phyloP scores from a whole-genome alignment of 805 yeast species.

The Cyberlindnera suaveolens region DNA sequence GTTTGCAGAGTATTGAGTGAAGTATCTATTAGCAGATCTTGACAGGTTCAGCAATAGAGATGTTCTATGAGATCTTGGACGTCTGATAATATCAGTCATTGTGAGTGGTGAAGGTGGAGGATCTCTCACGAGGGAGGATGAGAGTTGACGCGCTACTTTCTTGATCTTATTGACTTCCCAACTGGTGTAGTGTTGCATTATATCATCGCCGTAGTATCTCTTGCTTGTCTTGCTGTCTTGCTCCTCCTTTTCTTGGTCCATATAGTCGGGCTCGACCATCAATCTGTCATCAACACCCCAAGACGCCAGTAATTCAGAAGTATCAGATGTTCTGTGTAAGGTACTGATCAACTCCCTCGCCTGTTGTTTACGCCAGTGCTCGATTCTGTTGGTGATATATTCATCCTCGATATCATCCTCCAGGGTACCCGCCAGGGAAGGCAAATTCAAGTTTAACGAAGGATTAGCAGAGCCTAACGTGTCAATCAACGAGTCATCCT shows the following conservation, averaged over 20 bases:
- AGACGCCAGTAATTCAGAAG: conserved; percentile 20
- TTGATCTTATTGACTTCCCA: conserved; percentile 23
- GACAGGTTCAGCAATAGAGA: conserved; percentile 18
- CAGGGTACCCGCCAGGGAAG: neutral
- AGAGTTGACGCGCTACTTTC: conserved; percentile 19
- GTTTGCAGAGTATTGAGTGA: conserved; percentile 5
- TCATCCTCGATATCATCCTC: conserved; percentile 3
- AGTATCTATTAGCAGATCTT: conserved; percentile 14
- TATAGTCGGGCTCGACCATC: conserved; percentile 1
- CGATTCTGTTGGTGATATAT: conserved; percentile 20
- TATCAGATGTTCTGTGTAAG: conserved; percentile 11
- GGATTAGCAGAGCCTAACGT: conserved; percentile 14
- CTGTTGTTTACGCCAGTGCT: conserved; percentile 24
- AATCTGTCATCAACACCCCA: conserved; percentile 29
- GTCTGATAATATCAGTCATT: neutral
- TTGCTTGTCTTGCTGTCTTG: conserved; percentile 1
- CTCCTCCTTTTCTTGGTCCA: neutral
- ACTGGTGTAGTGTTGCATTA: conserved; percentile 13
- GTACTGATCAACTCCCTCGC: conserved; percentile 19
- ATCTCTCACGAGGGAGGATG: conserved; percentile 19
- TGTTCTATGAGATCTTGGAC: conserved; percentile 13
- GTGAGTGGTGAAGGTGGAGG: neutral
- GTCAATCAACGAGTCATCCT: conserved; percentile 23
- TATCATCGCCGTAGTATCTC: conserved; percentile 24
- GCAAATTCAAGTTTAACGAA: conserved; percentile 6